These are phyloP conservation scores for Verruconis gallopava DNA, from an alignment of 2,329 filamentous ascomycete species.

Conservation along the genomic window DNA sequence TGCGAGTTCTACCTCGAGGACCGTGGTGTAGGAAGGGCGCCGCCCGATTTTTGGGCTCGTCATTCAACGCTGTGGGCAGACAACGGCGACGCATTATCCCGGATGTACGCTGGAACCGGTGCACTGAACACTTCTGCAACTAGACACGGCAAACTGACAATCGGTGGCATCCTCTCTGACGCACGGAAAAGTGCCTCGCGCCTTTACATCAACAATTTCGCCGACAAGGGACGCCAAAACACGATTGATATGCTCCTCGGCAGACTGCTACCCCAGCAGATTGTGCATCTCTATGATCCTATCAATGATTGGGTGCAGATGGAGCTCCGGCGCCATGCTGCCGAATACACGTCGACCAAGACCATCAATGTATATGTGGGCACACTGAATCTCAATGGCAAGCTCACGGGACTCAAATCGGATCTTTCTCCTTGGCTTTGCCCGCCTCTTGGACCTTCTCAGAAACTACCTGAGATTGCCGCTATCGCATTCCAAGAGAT, in stretches of 20 bases:
- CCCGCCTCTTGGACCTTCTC: conserved; percentile 48
- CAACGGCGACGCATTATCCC: conserved; percentile 85
- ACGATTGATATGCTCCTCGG: conserved; percentile 91
- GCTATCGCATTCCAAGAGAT: conserved; percentile 96
- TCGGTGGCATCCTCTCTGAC: conserved; percentile 89
- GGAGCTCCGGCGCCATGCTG: conserved; percentile 49
- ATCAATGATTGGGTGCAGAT: conserved; percentile 79
- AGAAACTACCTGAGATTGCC: conserved; percentile 66
- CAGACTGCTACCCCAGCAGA: conserved; percentile 65
- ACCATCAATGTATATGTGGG: conserved; percentile 71
- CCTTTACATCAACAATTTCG: conserved; percentile 95
- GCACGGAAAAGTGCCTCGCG: conserved; percentile 86
- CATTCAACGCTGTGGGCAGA: conserved; percentile 95
- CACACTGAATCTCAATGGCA: conserved; percentile 91
- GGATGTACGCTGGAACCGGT: conserved; percentile 92
- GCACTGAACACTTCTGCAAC: conserved; percentile 94
- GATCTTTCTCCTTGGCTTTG: conserved; percentile 82
- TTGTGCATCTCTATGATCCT: conserved; percentile 82
- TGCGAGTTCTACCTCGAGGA: conserved; percentile 73
- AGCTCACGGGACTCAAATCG: conserved; percentile 60
- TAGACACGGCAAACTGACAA: conserved; percentile 84
- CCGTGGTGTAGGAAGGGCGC: conserved; percentile 51
- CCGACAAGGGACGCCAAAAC: conserved; percentile 82
- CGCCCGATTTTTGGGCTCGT: conserved; percentile 72
- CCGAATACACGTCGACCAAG: conserved; percentile 64